Base-by-base conservation (phyloP, 164 flowering plant genomes). In the Annona cherimola region DNA sequence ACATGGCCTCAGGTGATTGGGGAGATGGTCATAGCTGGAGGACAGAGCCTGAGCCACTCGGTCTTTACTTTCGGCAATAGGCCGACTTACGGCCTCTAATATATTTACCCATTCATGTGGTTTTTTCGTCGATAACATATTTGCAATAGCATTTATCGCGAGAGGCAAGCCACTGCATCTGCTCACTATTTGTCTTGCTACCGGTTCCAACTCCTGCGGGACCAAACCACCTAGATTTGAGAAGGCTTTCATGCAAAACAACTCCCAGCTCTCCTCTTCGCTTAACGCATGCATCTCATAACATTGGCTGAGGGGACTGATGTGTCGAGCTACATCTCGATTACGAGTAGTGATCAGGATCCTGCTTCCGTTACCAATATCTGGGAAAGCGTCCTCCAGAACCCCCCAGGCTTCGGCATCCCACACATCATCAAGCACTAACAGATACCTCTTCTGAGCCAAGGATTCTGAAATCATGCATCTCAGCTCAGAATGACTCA, bases 381-480 rank as follows among this genome's bases (percentile, higher is more conserved):
- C 78, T 0, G 88, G 87, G 64, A 87, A 63, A 5, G 83, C 85
- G 12, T 70, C 77, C 9, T 50, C 68, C 43, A 87, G 73, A 42
- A 66, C 67, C 16, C 3, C 42, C 90, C 90, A 87, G 81, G 84
- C 79, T 2, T 67, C 42, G n/a, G 62, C 42, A 18, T 81, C 76
- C 88, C 88, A 84, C 18, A 85, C 83, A 71, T 87, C 87, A 64
- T 87, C 90, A 78, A 84, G 69, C 43, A 84, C 88, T 67, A 87
- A 62, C 74, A 87, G 45, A 62, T 76, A 87, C 75, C 77, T 79
- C 82, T 84, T 84, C 3, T 83, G 80, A 63, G 40, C 60, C 44
- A 85, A 82, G 66, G 73, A 78, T 16, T 78, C 78, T 11, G 82
- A 71, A 14, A 85, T 81, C 74, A 79, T 80, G 80, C 66, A 0